Base-by-base conservation (phyloP, 441 rosid species). In the Gossypium aridum region DNA sequence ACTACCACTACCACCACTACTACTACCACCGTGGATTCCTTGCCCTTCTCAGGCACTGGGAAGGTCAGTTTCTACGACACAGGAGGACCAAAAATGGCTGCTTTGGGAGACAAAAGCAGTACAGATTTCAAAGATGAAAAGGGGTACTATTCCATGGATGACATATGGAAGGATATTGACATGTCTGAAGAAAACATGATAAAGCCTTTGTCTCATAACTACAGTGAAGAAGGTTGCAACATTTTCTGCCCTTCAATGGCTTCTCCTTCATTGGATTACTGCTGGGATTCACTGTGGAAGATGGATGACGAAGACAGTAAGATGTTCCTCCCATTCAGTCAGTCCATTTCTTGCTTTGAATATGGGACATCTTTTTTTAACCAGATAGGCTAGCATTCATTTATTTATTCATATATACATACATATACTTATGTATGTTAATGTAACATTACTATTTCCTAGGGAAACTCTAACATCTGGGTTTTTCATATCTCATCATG, bases 151-250 rank as follows among this genome's bases (percentile, higher is more conserved):
- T 83, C 93, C 2, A 82, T 91, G 94, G 99, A 96, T 81, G 98
- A 96, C 43, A 89, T 96, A 80, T 96, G 99, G 99, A 90, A 87
- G 79, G 99, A 93, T 68, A 90, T 96, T 70, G 97, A 89, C 66
- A 57, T 85, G 55, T 83, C 88, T 4, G 91, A 78, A 70, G 87
- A 76, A 20, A 82, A 82, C 77, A 78, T 53, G 5, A 85, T 83
- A 4, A 85, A 85, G 81, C 93, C 95, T 1, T 81, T 83, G 61
- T 76, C 67, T 81, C 80, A 80, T 55, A 87, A 82, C 49, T 89
- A 86, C 71, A 79, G 79, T 57, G 88, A 83, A 80, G 85, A 81
- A 75, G 84, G 81, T 55, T 76, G 83, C 73, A 82, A 80, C 57
- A 85, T 92, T 64, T 64, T 83, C 61, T 85, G 78, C 77, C 89